Evolutionary conservation across 768 basidiomycete species (phyloP), one percentile per base, ranked within the genome.

Genomic region (Auriscalpium orientale): DNA sequence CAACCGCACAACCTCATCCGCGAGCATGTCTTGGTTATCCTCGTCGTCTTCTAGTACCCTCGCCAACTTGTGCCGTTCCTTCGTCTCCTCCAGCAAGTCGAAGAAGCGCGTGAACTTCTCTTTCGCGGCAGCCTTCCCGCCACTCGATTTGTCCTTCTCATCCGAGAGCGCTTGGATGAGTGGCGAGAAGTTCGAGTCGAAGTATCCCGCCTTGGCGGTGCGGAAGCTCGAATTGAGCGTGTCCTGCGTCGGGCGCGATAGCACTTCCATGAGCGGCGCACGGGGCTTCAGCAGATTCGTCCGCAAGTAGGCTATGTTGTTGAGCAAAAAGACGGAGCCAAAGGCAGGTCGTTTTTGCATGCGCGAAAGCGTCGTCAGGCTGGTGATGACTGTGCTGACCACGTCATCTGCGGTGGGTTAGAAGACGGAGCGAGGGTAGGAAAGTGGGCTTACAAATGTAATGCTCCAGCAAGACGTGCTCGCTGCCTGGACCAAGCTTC

Each of bases 51-150:
- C 85, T 61, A 91, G 70, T 11, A 91, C 82, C 59, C 73, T 77
- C 46, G 82, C 84, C 45, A 87, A 66, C 58, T 78, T 76, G 68
- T 93, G 91, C 46, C 90, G 71, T 66, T 92, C 90, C 49, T 82
- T 74, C 20, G 89, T 79, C 64, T 91, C 91, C 33, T 92, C 91
- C 59, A 92, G 70, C 40, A 87, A 66, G 61, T 90, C 88, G 61
- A 85, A 92, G 70, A 93, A 93, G 55, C 82, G 74, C 35, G 84
- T 89, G 66, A 89, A 87, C 69, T 86, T 89, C 70, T 91, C 90
- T 71, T 92, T 92, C 15, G 81, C 81, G 3, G 81, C 82, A 3
- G 78, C 75, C 69, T 81, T 82, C 28, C 72, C 62, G 68, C 55
- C 58, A 16, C 60, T 49, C 5, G 15, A 13, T 13, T 59, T 51